phyloP scores from a whole-genome alignment of 2,329 filamentous ascomycete genomes.

The Colletotrichum incanum region DNA sequence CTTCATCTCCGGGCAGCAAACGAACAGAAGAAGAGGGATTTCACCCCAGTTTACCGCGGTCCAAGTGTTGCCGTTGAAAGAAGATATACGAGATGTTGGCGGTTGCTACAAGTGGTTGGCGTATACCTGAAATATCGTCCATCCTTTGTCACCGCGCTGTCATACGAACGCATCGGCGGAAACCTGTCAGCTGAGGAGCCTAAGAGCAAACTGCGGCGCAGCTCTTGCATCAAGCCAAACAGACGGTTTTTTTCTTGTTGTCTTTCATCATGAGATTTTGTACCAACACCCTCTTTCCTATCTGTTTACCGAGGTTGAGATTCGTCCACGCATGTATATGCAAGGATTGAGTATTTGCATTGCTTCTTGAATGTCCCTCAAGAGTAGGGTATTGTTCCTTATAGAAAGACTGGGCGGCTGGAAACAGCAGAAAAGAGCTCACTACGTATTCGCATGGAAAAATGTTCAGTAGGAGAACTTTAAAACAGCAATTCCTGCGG shows the following conservation, averaged over 20 bases:
- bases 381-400: background rate
- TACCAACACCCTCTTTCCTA: background rate
- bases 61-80: background rate
- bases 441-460: background rate
- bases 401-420: fast-evolving
- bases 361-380: background rate
- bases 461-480: background rate
- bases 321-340: background rate
- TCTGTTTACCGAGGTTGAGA: background rate
- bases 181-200: background rate
- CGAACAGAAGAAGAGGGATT: background rate
- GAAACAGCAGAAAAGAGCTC: background rate
- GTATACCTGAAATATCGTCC: background rate
- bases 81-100: background rate
- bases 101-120: background rate
- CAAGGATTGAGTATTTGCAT: background rate
- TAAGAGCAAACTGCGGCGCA: background rate
- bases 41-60: too few relatives aligned
- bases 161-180: background rate
- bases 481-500: background rate
- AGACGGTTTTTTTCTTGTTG: background rate
- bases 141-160: background rate
- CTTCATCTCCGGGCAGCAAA: background rate
- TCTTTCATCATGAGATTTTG: background rate
- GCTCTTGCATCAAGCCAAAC: background rate